phyloP scores from a whole-genome alignment of 257 asterid genomes.

The Salvia rosmarinus region DNA sequence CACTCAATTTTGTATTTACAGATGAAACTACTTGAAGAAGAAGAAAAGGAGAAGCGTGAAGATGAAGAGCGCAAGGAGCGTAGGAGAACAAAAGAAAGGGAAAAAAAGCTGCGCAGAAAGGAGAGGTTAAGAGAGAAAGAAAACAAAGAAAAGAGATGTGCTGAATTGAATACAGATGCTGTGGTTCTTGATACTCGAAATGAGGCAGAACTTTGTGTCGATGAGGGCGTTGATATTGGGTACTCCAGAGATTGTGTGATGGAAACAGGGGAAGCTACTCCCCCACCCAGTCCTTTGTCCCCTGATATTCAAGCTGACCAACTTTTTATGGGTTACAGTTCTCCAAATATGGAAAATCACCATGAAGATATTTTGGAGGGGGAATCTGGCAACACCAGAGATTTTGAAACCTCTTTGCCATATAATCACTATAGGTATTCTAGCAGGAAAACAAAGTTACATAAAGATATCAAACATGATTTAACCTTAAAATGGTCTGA shows the following conservation, averaged over 20 bases:
- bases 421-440: slow-evolving; percentile 54
- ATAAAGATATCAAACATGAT: slow-evolving; percentile 57
- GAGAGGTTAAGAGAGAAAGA: slow-evolving; percentile 90
- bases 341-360: slow-evolving; percentile 48
- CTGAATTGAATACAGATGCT: slow-evolving; percentile 44
- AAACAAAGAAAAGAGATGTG: slow-evolving; percentile 61
- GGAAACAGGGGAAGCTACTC: slow-evolving; percentile 60
- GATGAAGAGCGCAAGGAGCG: slow-evolving; percentile 85
- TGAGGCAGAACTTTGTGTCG: slow-evolving; percentile 46
- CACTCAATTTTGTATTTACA: slow-evolving; percentile 42
- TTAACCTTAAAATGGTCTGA: slow-evolving; percentile 62
- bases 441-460: slow-evolving; percentile 60
- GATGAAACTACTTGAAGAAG: slow-evolving; percentile 98
- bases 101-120: slow-evolving; percentile 87
- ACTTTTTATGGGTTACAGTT: slow-evolving; percentile 48
- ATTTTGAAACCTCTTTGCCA: slow-evolving; percentile 46
- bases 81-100: slow-evolving; percentile 82
- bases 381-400: slow-evolving; percentile 49
- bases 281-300: slow-evolving; percentile 48
- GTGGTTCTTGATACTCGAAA: slow-evolving; percentile 45
- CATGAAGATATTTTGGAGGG: slow-evolving; percentile 52
- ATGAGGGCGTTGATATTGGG: slow-evolving; percentile 46
- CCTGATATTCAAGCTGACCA: slow-evolving; percentile 58
- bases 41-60: slow-evolving; percentile 93
- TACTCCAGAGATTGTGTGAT: slow-evolving; percentile 47